Evolutionary conservation across 2,329 filamentous ascomycete genomes (phyloP), one percentile per base, ranked within the genome.

Genomic region (Diaporthe citriasiana): DNA sequence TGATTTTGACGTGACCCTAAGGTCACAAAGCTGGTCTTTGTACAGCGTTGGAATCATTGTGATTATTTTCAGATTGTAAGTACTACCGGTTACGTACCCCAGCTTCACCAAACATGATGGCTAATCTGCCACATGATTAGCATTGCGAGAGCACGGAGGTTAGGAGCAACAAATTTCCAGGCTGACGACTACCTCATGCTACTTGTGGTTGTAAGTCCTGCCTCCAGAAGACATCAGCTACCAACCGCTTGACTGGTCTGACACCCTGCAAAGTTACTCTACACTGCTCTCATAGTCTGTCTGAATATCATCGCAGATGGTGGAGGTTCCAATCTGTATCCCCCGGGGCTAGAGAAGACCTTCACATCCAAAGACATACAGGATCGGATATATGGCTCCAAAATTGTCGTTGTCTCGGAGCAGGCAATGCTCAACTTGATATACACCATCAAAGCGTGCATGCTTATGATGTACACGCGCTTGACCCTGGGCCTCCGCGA

Each of bases 391-490:
- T 81, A 82, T 50, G 84, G 84, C 17, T 84, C 83, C 19, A 86
- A 86, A 77, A 81, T 86, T 47, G 84, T 85, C 22, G 77, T 86
- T 6, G 78, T 85, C 1, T 84, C 84, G 4, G 85, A 87, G 78
- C 83, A 86, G 78, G 83, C 80, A 30, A 83, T 83, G 79, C 75
- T 82, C 38, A 78, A 78, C 59, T 63, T 78, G 22, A 78, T 81
- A 66, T 82, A 81, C 76, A 53, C 73, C 35, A 75, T 79, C 72
- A 78, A 79, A 40, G 51, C 72, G 19, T 79, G 78, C 75, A 76
- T 78, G 75, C 71, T 80, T 47, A 73, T 79, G 59, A 76, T 78
- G 55, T 80, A 79, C 75, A 79, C 80, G 15, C 83, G 86, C 40
- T 81, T 87, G 65, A 85, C 84, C 42, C 77, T 79, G 65, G 83